Evolutionary conservation across 495 filamentous ascomycete species (phyloP), one percentile per base, ranked within the genome.

Genomic region (Stereocaulon alpinum): DNA sequence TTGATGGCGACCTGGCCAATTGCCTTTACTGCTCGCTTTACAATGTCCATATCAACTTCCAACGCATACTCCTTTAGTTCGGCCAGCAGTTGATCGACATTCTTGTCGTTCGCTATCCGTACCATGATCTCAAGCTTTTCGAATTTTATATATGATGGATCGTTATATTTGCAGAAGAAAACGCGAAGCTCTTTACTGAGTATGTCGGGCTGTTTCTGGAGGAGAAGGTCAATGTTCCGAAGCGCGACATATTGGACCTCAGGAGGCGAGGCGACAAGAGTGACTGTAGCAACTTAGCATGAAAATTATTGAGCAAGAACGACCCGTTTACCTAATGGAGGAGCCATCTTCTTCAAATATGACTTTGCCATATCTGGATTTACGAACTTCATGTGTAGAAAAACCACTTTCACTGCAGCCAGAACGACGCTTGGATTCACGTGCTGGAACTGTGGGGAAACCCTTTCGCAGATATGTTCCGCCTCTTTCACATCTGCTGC

Each of bases 131-230:
- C 93, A 48, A 98, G 83, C 62, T 98, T 98, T 71, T 96, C 85
- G 34, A 98, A 82, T 69, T 98, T 98, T 72, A 98, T 86, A 67
- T 98, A 98, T 17, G 89, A 90, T 2, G 93, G 93, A 68, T 98
- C 93, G 70, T 98, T 96, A 76, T 98, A 98, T 75, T 98, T 98
- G 85, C 93, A 98, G 76, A 97, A 98, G 76, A 98, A 98, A 2
- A 98, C 93, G 50, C 93, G 84, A 54, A 98, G 84, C 72, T 98
- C 93, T 70, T 97, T 97, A 74, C 88, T 93, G 2, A 98, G 77
- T 52, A 98, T 96, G 67, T 95, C 91, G 2, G 93, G 91, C 64
- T 95, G 89, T 63, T 95, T 91, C 71, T 98, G 93, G 40, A 98
- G 78, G 6, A 98, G 76, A 48, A 98, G 83, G 62, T 97, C 93